A percentile compares a stretch with the other conserved stretches of the same genome.
Conservation (phyloP, 2,329 filamentous ascomycete genomes). For the Fusarium sp. region DNA sequence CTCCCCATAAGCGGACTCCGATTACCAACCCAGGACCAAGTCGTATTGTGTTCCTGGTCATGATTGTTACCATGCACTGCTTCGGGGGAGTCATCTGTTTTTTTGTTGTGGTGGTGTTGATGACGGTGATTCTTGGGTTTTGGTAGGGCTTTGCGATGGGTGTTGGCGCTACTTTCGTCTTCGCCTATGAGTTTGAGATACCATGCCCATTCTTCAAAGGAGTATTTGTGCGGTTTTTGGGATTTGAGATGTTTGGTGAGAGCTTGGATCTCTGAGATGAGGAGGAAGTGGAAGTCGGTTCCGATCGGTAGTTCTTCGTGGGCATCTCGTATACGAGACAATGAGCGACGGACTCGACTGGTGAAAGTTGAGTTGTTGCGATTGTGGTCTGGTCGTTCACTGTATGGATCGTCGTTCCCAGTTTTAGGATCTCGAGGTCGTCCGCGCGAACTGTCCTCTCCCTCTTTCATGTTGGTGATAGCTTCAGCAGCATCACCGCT, state of each 20-base stretch:
- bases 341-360: conserved; percentile 51
- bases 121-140: conserved; percentile 38
- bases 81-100: neutral
- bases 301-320: conserved; percentile 56
- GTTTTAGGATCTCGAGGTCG: conserved; percentile 10
- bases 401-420: conserved; percentile 1
- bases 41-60: conserved; percentile 45
- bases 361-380: conserved; percentile 47
- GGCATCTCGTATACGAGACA: conserved; percentile 53
- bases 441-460: conserved; percentile 11
- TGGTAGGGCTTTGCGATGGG: conserved; percentile 59
- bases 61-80: conserved; percentile 18
- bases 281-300: conserved; percentile 69
- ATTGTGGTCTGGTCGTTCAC: conserved; percentile 35
- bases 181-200: conserved; percentile 82
- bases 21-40: conserved; percentile 80
- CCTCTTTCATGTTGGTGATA: conserved; percentile 26
- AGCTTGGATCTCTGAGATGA: conserved; percentile 77
- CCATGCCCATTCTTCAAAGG: conserved; percentile 88
- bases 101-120: neutral
- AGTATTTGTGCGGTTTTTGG: conserved; percentile 72
- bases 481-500: conserved; percentile 1
- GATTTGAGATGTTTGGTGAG: conserved; percentile 73
- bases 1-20: conserved; percentile 76
- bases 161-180: conserved; percentile 65